Base-by-base conservation (phyloP, 169 alveolate species). In the Plasmodium vivax region DNA sequence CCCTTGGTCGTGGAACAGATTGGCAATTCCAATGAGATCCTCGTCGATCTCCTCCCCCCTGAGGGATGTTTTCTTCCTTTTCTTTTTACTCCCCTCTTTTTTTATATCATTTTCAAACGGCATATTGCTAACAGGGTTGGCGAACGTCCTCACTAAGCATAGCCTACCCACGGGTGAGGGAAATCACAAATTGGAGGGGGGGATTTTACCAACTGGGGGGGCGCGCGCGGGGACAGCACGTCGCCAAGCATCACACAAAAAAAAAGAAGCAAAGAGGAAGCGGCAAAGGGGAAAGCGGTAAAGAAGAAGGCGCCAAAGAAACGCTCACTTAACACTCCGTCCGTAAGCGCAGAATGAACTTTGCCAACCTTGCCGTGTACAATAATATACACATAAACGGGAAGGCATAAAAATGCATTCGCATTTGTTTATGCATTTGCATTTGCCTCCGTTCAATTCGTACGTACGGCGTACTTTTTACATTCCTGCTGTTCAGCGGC, bases 21-120 rank as follows among this genome's bases (percentile, higher is more conserved):
- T 30, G 82, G 91, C 77, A 54, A 83, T 83, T 30, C 91, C 91
- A 56, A 83, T 14, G 34, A 83, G 54, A 10, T 71, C 83, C 30
- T 54, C 83, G 51, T 84, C 74, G 75, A 45, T 45, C 9, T 47
- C 56, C 54, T 84, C 73, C 9, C 47, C 93, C 41, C 38, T 74
- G 56, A 72, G 36, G 19, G 58, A 43, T 23, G 27, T 82, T 43
- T 82, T 83, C 30, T 36, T 75, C 19, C 30, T 85, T 79, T 85
- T 85, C 58, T 32, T 54, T 75, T 85, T 85, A 12, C 27, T 85
- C 27, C 58, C 43, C 47, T 30, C 27, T 51, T 75, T 30, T 32
- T 85, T 58, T 54, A 75, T 41, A 41, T 85, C 84, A 77, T 75
- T 54, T 77, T 85, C 87, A 34, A 84, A 84, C 47, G 92, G 8